Conservation (phyloP, 768 basidiomycete species). For the Tremella yokohamensis region DNA sequence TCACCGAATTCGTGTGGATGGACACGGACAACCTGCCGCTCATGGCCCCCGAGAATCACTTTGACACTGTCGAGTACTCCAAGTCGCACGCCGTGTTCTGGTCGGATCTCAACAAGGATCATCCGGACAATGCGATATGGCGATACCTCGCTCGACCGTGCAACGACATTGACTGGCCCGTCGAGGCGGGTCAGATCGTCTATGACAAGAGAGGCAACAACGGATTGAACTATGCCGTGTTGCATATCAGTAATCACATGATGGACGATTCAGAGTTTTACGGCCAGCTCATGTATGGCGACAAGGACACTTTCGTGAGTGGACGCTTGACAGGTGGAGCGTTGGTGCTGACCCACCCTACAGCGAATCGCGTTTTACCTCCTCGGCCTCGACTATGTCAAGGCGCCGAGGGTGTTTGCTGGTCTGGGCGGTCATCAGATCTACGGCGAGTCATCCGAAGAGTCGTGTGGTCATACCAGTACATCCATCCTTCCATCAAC, state of each 20-base stretch:
- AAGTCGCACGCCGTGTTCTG: slow-evolving; percentile 1
- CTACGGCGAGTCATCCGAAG: slow-evolving; percentile 31
- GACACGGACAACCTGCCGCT: slow-evolving; percentile 44
- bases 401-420: slow-evolving; percentile 45
- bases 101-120: slow-evolving; percentile 8
- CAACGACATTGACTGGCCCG: slow-evolving; percentile 52
- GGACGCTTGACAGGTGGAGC: background rate
- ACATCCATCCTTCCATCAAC: background rate
- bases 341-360: slow-evolving; percentile 2
- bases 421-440: slow-evolving; percentile 45
- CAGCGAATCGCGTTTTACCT: slow-evolving; percentile 52
- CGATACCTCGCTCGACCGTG: slow-evolving; percentile 50
- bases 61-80: slow-evolving; percentile 4
- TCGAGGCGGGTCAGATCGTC: slow-evolving; percentile 51
- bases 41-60: background rate
- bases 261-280: slow-evolving; percentile 42
- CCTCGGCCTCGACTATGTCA: slow-evolving; percentile 49
- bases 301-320: slow-evolving; percentile 52
- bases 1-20: slow-evolving; percentile 47
- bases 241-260: slow-evolving; percentile 52
- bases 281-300: slow-evolving; percentile 45
- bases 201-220: slow-evolving; percentile 53
- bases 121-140: slow-evolving; percentile 54
- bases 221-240: slow-evolving; percentile 53
- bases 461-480: slow-evolving; percentile 51